These are phyloP conservation scores for Tolypocladium inflatum DNA, from an alignment of 2,329 filamentous ascomycete genomes.

Conservation along the genomic window DNA sequence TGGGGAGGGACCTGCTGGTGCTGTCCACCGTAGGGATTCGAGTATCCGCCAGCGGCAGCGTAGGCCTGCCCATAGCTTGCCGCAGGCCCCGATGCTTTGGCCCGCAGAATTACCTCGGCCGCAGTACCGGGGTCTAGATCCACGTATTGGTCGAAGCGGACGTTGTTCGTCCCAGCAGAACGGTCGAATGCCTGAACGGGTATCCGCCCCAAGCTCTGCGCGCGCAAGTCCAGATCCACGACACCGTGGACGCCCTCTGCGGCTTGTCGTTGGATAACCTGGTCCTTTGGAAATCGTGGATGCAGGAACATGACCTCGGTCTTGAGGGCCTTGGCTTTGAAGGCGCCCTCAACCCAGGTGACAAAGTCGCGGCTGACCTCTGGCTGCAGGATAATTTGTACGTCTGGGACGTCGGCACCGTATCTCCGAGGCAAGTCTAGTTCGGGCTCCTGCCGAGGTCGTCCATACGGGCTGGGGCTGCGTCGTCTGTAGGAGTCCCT, in stretches of 20 bases:
- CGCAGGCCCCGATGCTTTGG: conserved; percentile 38
- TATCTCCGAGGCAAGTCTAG: conserved; percentile 66
- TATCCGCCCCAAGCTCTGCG: conserved; percentile 65
- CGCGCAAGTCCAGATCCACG: conserved; percentile 60
- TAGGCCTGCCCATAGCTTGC: conserved; percentile 21
- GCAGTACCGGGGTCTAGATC: conserved; percentile 71
- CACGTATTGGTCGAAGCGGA: conserved; percentile 80
- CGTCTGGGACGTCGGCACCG: conserved; percentile 72
- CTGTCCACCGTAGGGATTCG: conserved; percentile 22
- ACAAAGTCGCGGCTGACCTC: conserved; percentile 74
- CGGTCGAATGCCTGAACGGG: conserved; percentile 81
- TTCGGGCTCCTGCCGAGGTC: conserved; percentile 41
- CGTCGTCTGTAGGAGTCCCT: conserved; percentile 52
- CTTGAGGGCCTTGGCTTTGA: conserved; percentile 60
- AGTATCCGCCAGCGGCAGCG: conserved; percentile 14
- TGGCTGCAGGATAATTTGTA: conserved; percentile 77
- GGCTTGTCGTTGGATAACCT: conserved; percentile 77
- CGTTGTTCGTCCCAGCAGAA: conserved; percentile 60
- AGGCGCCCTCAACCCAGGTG: conserved; percentile 68
- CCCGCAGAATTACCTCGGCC: conserved; percentile 68
- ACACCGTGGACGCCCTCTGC: conserved; percentile 83
- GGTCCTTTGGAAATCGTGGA: conserved; percentile 64
- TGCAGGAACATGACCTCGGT: conserved; percentile 74
- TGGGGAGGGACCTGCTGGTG: conserved; percentile 11
- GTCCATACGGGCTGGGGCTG: conserved; percentile 56